Evolutionary conservation across 2,329 filamentous ascomycete genomes (phyloP).

Genomic region (Ambrosiella beaveri): DNA sequence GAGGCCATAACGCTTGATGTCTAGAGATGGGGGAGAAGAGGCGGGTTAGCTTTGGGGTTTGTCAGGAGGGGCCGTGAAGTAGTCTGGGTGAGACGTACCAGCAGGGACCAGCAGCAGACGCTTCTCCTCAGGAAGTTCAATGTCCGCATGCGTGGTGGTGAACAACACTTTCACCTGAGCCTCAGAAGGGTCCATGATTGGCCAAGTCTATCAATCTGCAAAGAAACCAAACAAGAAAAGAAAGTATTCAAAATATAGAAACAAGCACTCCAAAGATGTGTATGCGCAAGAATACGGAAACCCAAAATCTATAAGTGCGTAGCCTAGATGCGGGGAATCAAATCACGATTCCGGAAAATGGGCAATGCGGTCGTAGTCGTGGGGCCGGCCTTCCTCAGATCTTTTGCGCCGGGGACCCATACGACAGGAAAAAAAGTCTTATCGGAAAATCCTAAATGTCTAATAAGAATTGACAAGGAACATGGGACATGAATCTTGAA

Average conservation of each 20-base stretch:
- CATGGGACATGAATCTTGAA: not conserved
- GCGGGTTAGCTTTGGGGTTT: not conserved
- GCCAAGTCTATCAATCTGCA: not conserved
- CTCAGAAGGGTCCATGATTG: constrained; percentile 24
- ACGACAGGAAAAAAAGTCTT: constrained; percentile 8
- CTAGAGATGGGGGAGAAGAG: constrained; percentile 20
- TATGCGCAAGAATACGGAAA: too few species aligned
- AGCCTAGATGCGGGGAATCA: too few species aligned
- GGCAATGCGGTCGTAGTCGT: too few species aligned
- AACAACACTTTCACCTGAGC: constrained; percentile 51
- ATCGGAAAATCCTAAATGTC: constrained; percentile 7
- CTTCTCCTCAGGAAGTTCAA: constrained; percentile 45
- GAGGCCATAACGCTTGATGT: constrained; percentile 53
- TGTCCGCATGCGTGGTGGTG: constrained; percentile 43
- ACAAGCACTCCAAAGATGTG: not conserved
- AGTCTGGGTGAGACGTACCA: constrained; percentile 22
- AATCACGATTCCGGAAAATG: too few species aligned
- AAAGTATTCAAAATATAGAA: not conserved
- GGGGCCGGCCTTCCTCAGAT: not conserved
- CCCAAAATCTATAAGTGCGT: too few species aligned
- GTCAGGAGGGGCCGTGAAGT: not conserved
- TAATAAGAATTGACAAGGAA: constrained; percentile 9
- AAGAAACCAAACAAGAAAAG: not conserved
- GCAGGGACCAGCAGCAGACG: constrained; percentile 45
- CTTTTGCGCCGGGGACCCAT: not conserved